phyloP scores from a whole-genome alignment of 2,329 filamentous ascomycete genomes.

The Talaromyces sp. region DNA sequence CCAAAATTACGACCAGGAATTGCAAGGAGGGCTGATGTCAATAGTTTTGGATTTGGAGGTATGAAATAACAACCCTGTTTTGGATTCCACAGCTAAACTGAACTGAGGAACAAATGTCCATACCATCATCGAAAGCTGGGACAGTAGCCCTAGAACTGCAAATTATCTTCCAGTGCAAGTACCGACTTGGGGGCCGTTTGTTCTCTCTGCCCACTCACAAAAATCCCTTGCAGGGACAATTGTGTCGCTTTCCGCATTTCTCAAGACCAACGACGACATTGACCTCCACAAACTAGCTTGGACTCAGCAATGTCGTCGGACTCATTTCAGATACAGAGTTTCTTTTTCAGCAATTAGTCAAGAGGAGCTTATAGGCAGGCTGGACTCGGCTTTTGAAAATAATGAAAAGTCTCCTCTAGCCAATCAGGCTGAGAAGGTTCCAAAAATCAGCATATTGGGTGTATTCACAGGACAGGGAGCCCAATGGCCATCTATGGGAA shows the following conservation, averaged over 20 bases:
- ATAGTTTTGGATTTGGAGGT: slow-evolving; percentile 40
- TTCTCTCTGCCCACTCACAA: slow-evolving; percentile 4
- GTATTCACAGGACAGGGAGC: slow-evolving; percentile 35
- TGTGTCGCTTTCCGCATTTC: neutral
- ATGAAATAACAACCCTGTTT: neutral
- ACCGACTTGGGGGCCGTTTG: slow-evolving; percentile 8
- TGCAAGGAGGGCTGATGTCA: slow-evolving; percentile 23
- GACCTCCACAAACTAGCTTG: slow-evolving; percentile 13
- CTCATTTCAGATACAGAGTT: neutral
- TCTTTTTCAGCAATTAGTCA: neutral
- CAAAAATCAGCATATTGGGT: slow-evolving; percentile 17
- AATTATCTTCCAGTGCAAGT: neutral
- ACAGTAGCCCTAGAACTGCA: neutral
- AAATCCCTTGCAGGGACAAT: slow-evolving; percentile 1
- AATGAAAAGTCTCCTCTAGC: neutral
- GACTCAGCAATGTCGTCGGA: slow-evolving; percentile 10
- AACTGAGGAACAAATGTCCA: slow-evolving; percentile 31
- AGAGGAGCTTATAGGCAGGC: neutral
- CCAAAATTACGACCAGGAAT: slow-evolving; percentile 20
- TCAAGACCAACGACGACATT: neutral
- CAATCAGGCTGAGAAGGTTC: neutral
- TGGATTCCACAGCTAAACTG: neutral
- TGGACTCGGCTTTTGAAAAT: neutral
- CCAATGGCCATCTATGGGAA: slow-evolving; percentile 30
- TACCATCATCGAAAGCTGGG: slow-evolving; percentile 23